Conservation (phyloP, 139 green algal genomes). For the Edaphochlamys debaryana region DNA sequence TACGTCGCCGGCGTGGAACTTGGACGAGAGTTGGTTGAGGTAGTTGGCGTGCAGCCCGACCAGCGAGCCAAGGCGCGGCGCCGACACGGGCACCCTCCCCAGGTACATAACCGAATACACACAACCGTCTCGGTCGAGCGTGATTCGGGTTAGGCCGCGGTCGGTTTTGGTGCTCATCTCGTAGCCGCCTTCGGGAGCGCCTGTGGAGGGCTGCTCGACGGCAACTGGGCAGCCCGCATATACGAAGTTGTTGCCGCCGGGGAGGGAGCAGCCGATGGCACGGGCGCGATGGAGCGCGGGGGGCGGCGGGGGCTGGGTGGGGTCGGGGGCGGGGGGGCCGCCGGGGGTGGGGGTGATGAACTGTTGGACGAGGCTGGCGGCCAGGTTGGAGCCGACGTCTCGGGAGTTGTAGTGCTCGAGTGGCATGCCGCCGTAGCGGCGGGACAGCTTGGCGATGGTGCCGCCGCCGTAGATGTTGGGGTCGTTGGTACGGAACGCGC, state of each 20-base stretch:
- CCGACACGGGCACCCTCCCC: constrained; percentile 16
- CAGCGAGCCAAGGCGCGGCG: constrained; percentile 47
- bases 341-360: constrained; percentile 1
- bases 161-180: constrained; percentile 48
- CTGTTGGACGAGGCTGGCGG: constrained; percentile 29
- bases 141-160: constrained; percentile 45
- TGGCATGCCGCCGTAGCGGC: constrained; percentile 48
- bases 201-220: constrained; percentile 31
- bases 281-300: constrained; percentile 20
- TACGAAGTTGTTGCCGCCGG: constrained; percentile 56
- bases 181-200: constrained; percentile 39
- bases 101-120: constrained; percentile 50
- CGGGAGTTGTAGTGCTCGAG: constrained; percentile 68
- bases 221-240: constrained; percentile 52
- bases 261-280: constrained; percentile 58
- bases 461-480: constrained; percentile 68
- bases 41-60: constrained; percentile 61
- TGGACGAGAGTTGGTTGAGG: constrained; percentile 38
- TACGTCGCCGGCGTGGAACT: constrained; percentile 17
- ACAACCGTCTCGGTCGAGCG: constrained; percentile 26
- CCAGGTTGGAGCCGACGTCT: constrained; percentile 59
- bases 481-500: constrained; percentile 68
- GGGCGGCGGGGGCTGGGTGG: background rate
- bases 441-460: constrained; percentile 67
- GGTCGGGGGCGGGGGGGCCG: background rate